Percentiles rank a stretch among this genome's conserved stretches.
Conservation (phyloP, 768 basidiomycete species). For the Russula compacta region DNA sequence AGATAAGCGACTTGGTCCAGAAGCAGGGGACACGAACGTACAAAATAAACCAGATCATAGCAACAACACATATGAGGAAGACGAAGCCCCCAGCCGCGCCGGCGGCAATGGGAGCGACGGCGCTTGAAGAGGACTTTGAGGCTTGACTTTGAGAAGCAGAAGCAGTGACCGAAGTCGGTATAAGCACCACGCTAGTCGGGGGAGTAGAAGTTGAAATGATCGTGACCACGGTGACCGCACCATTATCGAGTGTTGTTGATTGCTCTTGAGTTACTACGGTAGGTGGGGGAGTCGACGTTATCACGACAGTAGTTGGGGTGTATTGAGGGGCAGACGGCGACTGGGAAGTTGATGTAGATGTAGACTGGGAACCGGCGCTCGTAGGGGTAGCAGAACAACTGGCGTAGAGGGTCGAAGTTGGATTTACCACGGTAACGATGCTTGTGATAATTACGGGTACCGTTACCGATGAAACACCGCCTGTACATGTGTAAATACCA, state of each 20-base stretch:
- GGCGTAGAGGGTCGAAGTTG: conserved; percentile 14
- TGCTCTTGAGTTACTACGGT: neutral
- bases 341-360: neutral
- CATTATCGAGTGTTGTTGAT: conserved; percentile 3
- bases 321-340: neutral
- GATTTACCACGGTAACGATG: conserved; percentile 9
- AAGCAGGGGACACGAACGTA: neutral
- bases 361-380: neutral
- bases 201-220: conserved; percentile 5
- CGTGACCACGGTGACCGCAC: neutral
- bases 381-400: conserved; percentile 4
- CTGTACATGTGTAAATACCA: conserved; percentile 1
- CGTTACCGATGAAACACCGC: conserved; percentile 11
- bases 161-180: neutral
- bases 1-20: neutral
- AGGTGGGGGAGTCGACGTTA: conserved; percentile 7
- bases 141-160: neutral
- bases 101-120: conserved; percentile 9
- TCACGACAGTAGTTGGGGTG: neutral
- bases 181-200: neutral
- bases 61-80: conserved; percentile 3
- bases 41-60: conserved; percentile 12
- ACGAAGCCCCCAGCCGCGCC: conserved; percentile 16
- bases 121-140: neutral
- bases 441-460: conserved; percentile 10